A percentile compares a stretch with the other conserved stretches of the same genome.
Evolutionary conservation across 2,329 filamentous ascomycete species (phyloP).

Genomic region (Aspergillus pseudoterreus): DNA sequence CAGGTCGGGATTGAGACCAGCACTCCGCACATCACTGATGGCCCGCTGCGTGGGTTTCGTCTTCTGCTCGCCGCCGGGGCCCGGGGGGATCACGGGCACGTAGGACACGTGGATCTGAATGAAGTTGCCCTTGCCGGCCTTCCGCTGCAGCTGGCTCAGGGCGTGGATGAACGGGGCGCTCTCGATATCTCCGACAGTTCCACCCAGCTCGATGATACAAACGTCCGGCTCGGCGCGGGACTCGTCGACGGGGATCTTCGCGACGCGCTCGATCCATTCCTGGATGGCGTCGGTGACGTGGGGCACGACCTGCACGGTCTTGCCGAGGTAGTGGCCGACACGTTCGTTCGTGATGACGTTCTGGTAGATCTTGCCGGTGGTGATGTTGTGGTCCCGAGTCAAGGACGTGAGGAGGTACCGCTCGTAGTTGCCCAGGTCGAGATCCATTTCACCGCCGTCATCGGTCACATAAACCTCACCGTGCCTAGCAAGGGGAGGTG

Average conservation of each 20-base stretch:
- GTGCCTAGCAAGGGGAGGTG: conserved; percentile 44
- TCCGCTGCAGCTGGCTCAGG: conserved; percentile 70
- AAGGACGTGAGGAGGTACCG: conserved; percentile 79
- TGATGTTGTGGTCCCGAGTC: conserved; percentile 89
- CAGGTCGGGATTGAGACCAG: conserved; percentile 71
- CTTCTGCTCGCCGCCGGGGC: conserved; percentile 68
- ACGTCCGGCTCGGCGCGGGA: conserved; percentile 80
- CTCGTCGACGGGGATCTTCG: conserved; percentile 80
- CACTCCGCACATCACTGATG: conserved; percentile 77
- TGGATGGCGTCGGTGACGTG: conserved; percentile 90
- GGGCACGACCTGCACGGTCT: conserved; percentile 86
- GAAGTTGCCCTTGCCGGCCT: conserved; percentile 74
- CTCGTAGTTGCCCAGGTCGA: conserved; percentile 74
- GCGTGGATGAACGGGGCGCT: conserved; percentile 85
- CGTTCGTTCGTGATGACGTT: conserved; percentile 76
- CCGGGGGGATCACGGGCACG: conserved; percentile 62
- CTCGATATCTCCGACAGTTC: conserved; percentile 70
- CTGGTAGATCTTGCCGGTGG: conserved; percentile 93
- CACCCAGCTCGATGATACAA: conserved; percentile 65
- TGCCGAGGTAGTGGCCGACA: conserved; percentile 75
- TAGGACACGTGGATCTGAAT: conserved; percentile 77
- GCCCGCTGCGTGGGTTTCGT: conserved; percentile 95
- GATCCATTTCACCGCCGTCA: conserved; percentile 73
- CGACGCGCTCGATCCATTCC: conserved; percentile 81
- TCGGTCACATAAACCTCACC: conserved; percentile 87